Conservation (phyloP, 805 yeast species). For the Starmera pachycereana region DNA sequence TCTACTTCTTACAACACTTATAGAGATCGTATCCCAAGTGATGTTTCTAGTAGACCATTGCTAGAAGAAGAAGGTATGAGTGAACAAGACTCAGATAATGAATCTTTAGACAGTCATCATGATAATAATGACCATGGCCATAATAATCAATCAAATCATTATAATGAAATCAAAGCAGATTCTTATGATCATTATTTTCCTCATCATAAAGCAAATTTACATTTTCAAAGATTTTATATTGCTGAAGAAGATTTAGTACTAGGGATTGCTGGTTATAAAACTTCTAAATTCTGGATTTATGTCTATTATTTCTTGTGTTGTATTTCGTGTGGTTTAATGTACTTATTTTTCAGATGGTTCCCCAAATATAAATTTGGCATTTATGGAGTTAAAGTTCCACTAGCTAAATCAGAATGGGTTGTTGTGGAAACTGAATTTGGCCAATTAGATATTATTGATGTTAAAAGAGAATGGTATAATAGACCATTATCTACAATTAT, state of each 20-base stretch:
- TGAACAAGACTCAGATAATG: conserved; percentile 23
- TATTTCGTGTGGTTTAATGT: conserved; percentile 61
- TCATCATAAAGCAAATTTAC: conserved; percentile 30
- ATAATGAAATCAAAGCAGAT: conserved; percentile 18
- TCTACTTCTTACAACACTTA: conserved; percentile 26
- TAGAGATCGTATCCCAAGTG: conserved; percentile 29
- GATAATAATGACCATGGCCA: conserved; percentile 15
- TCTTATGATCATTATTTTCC: conserved; percentile 36
- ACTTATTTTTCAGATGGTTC: conserved; percentile 72
- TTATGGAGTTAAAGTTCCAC: conserved; percentile 53
- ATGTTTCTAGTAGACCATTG: conserved; percentile 20
- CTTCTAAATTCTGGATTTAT: conserved; percentile 34
- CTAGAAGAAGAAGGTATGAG: conserved; percentile 15
- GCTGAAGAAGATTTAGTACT: conserved; percentile 94
- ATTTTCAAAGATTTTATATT: conserved; percentile 75
- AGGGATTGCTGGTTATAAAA: conserved; percentile 84
- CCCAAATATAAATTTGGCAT: conserved; percentile 64
- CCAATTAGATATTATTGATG: conserved; percentile 52
- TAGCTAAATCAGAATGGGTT: conserved; percentile 86
- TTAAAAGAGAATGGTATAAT: conserved; percentile 54
- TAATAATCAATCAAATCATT: conserved; percentile 10
- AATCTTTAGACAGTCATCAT: conserved; percentile 13
- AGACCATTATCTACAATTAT: conserved; percentile 65
- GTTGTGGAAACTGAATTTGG: conserved; percentile 93
- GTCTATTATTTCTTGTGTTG: conserved; percentile 46